phyloP scores from a whole-genome alignment of 257 asterid species.

The Solanum paucissectum region DNA sequence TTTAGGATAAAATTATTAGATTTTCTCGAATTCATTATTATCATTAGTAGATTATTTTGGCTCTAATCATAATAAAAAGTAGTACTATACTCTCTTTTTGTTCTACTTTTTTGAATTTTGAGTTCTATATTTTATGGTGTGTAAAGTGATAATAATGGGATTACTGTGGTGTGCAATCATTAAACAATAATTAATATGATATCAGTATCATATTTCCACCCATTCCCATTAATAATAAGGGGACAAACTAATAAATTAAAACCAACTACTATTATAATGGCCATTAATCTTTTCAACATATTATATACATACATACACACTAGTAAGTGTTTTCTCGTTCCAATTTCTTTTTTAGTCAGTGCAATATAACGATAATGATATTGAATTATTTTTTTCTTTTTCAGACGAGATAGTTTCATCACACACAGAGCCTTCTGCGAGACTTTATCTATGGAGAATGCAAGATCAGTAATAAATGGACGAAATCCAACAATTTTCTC shows the following conservation, averaged over 20 bases:
- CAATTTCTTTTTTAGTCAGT: neutral
- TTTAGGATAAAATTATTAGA: too few species aligned
- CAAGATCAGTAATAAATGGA: conserved; percentile 13
- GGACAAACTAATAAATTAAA: neutral
- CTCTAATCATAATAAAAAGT: neutral
- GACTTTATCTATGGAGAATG: conserved; percentile 69
- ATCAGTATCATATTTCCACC: neutral
- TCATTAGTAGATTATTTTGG: neutral
- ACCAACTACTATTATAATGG: neutral
- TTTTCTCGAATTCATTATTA: neutral
- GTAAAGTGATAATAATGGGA: neutral
- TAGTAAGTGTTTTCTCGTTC: fast-evolving
- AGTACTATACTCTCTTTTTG: neutral
- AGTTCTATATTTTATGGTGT: neutral
- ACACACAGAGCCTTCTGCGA: conserved; percentile 95
- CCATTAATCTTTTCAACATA: neutral
- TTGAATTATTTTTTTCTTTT: neutral
- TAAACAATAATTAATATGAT: neutral
- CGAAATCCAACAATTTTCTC: conserved; percentile 10
- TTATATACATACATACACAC: too few species aligned
- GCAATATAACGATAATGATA: too few species aligned
- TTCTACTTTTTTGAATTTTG: neutral
- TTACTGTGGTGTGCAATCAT: neutral
- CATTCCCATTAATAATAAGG: neutral
- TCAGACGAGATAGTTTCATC: conserved; percentile 89